These are phyloP conservation scores for Microdochium trichocladiopsis DNA, from an alignment of 2,329 filamentous ascomycete species.

Conservation along the genomic window DNA sequence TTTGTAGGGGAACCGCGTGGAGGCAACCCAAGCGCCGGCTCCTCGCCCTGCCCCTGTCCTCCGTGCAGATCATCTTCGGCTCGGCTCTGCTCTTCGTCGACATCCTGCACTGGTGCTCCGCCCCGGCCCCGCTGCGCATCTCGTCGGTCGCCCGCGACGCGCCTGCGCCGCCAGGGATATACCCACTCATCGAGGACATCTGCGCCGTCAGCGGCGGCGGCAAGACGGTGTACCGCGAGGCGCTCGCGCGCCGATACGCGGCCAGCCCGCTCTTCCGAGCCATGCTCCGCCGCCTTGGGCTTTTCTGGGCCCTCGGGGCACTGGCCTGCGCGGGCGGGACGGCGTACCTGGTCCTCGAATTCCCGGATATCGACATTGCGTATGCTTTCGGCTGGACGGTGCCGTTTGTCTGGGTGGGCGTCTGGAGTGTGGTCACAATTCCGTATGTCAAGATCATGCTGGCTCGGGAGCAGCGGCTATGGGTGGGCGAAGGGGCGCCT, in stretches of 20 bases:
- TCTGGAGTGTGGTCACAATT: background rate
- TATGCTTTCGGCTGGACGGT: background rate
- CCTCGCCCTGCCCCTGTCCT: background rate
- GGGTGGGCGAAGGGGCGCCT: background rate
- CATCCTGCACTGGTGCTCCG: background rate
- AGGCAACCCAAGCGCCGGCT: background rate
- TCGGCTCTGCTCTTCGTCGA: background rate
- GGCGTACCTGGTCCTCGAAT: background rate
- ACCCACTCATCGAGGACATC: background rate
- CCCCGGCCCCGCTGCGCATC: background rate
- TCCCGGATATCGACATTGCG: background rate
- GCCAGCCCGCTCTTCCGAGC: background rate
- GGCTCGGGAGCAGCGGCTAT: background rate
- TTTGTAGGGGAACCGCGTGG: background rate
- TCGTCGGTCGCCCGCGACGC: background rate
- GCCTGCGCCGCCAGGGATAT: background rate
- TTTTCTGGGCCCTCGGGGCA: background rate
- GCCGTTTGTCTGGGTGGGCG: background rate
- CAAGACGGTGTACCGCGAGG: background rate
- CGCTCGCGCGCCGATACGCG: background rate
- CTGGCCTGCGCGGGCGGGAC: background rate
- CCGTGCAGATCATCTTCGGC: background rate
- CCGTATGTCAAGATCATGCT: background rate
- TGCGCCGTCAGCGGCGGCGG: background rate
- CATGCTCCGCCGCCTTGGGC: background rate